phyloP scores from a whole-genome alignment of 2,329 filamentous ascomycete genomes.

The Diplodia seriata region DNA sequence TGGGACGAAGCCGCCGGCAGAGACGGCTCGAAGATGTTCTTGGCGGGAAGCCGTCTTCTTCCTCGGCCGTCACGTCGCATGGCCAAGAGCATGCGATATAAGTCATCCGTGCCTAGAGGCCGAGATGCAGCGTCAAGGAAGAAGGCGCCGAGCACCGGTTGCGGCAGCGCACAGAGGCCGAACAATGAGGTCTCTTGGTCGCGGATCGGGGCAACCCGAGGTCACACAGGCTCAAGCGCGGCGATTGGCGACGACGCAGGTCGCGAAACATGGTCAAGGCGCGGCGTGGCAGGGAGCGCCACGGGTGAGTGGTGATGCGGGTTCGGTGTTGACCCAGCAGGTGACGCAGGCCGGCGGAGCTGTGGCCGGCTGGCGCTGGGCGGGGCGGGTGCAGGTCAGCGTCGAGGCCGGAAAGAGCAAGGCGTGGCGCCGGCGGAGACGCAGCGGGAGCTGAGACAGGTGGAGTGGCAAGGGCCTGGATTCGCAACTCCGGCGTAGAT shows the following conservation, averaged over 20 bases:
- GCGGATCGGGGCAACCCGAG: background rate
- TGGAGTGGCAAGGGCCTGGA: constrained; percentile 20
- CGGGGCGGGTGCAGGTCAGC: background rate
- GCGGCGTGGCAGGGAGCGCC: background rate
- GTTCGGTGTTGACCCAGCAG: too few species aligned
- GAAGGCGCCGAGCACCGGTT: background rate
- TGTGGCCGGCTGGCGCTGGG: background rate
- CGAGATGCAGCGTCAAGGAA: background rate
- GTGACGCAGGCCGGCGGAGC: background rate
- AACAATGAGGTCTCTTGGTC: background rate
- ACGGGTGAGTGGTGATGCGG: too few species aligned
- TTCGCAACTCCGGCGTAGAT: constrained; percentile 21
- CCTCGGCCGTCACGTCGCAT: too few species aligned
- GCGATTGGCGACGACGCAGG: background rate
- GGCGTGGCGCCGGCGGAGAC: background rate
- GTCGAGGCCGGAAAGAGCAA: background rate
- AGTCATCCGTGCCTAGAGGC: background rate
- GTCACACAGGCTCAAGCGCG: background rate
- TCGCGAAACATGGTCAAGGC: background rate
- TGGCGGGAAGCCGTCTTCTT: too few species aligned
- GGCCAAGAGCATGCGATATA: too few species aligned
- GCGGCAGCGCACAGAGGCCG: background rate
- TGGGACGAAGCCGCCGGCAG: too few species aligned
- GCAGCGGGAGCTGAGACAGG: background rate
- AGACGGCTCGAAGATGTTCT: too few species aligned